Evolutionary conservation across 2,329 filamentous ascomycete genomes (phyloP), one percentile per base, ranked within the genome.

Genomic region (Xylaria sp.): DNA sequence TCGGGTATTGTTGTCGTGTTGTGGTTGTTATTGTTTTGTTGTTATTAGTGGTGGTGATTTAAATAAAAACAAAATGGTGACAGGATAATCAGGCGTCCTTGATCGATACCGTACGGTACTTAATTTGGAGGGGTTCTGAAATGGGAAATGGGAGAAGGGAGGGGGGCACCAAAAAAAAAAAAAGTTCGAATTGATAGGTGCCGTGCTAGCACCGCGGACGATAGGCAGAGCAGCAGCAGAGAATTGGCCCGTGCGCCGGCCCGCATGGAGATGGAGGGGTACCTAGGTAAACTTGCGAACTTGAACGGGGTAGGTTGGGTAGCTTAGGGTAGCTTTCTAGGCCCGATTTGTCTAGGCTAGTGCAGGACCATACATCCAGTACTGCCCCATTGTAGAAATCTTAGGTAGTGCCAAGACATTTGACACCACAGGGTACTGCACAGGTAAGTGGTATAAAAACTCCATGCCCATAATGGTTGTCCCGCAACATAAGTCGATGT

Each of bases 211-310:
- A 12, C 54, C 4, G 23, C 54, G 18, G 21, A 25, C 40, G 35
- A n/a, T 55, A 55, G 53, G n/a, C 54, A 42, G 54, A 59, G 50
- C 58, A 42, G 50, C 58, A 55, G 29, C 40, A 23, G 42, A 10
- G 18, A 42, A 21, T 9, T 69, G 67, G 63, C 18, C 53, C 47
- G 67, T 69, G 53, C 59, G 37, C 42, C 23, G 5, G 8, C 16
- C 29, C 9, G 3, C 25, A 42, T 61, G 47, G 44, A 62, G 66
- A 42, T 61, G 47, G 44, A 62, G 66, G 63, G 62, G 66, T 40
- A 29, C 25, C n/a, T n/a, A n/a, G n/a, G n/a, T n/a, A n/a, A n/a
- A n/a, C n/a, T n/a, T 48, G 29, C 21, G 13, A 37, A 23, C 40
- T n/a, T 18, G 16, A 32, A 35, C 27, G n/a, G 5, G 61, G 50